Evolutionary conservation across 345 rosid species (phyloP).

Genomic region (Alliaria petiolata): DNA sequence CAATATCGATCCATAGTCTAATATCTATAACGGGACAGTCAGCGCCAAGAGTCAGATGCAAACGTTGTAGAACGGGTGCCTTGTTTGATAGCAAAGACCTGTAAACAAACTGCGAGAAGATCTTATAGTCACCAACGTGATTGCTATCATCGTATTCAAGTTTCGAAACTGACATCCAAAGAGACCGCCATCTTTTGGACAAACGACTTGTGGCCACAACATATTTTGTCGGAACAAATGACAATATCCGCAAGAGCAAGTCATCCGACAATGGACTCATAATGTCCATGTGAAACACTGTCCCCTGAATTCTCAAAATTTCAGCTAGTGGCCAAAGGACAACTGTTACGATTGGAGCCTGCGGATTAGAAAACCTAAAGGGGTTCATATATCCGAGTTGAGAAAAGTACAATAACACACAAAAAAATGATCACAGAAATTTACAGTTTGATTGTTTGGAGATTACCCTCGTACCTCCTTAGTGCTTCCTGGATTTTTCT

Average conservation of each 20-base stretch:
- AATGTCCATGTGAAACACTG: neutral
- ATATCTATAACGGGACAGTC: neutral
- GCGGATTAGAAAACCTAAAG: neutral
- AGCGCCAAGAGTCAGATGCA: neutral
- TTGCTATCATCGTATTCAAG: neutral
- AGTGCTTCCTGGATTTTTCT: neutral
- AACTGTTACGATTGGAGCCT: neutral
- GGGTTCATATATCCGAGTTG: neutral
- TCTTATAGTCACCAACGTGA: neutral
- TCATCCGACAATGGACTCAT: slow-evolving; percentile 8
- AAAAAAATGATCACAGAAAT: neutral
- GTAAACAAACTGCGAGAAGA: slow-evolving; percentile 8
- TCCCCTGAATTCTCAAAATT: too few relatives aligned
- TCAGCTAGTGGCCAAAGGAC: neutral
- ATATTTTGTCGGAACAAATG: neutral
- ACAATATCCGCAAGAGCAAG: slow-evolving; percentile 9
- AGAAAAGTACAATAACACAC: neutral
- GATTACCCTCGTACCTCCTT: neutral
- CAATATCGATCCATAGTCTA: slow-evolving; percentile 7
- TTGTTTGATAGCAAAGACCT: slow-evolving; percentile 13
- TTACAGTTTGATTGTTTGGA: neutral
- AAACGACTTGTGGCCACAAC: neutral
- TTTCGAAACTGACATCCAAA: slow-evolving; percentile 3
- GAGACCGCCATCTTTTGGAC: slow-evolving; percentile 20
- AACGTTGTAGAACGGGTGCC: neutral